phyloP scores from a whole-genome alignment of 2,329 filamentous ascomycete species.

The Pseudonectria buxi region DNA sequence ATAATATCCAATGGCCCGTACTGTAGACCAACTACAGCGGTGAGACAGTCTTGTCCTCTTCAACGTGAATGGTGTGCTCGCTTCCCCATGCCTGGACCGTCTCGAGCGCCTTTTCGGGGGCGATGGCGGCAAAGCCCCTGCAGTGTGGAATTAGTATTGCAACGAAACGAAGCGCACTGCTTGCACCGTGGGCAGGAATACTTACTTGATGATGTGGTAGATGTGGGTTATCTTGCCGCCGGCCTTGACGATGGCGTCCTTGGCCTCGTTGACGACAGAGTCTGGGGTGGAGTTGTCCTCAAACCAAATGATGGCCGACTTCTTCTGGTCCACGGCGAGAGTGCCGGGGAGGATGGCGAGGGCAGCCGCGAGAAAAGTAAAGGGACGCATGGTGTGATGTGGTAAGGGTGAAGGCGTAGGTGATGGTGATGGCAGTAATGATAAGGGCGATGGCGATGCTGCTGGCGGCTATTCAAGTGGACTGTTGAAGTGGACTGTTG shows the following conservation, averaged over 20 bases:
- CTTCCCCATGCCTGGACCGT: slow-evolving; percentile 57
- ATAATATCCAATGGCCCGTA: neutral
- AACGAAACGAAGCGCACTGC: neutral
- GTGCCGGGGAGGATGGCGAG: slow-evolving; percentile 53
- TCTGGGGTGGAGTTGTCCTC: slow-evolving; percentile 58
- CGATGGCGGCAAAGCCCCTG: slow-evolving; percentile 73
- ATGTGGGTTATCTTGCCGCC: slow-evolving; percentile 75
- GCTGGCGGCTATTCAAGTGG: neutral
- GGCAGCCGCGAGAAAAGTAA: slow-evolving; percentile 44
- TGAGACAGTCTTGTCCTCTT: slow-evolving; percentile 67
- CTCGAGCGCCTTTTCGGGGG: slow-evolving; percentile 62
- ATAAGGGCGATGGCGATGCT: slow-evolving; percentile 1
- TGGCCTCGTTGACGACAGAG: slow-evolving; percentile 62
- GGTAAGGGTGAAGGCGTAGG: neutral
- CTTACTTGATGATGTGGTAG: slow-evolving; percentile 63
- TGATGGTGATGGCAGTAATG: neutral
- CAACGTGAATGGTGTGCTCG: slow-evolving; percentile 46
- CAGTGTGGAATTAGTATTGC: slow-evolving; percentile 18
- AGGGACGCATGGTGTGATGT: slow-evolving; percentile 55
- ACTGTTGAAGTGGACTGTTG: too few relatives aligned
- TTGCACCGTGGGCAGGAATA: neutral
- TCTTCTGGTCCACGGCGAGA: slow-evolving; percentile 58
- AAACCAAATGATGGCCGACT: slow-evolving; percentile 74
- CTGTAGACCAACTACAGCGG: slow-evolving; percentile 13
- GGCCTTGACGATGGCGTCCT: slow-evolving; percentile 59